phyloP scores from a whole-genome alignment of 176 grass and related monocot genomes.

The Musa acuminata region DNA sequence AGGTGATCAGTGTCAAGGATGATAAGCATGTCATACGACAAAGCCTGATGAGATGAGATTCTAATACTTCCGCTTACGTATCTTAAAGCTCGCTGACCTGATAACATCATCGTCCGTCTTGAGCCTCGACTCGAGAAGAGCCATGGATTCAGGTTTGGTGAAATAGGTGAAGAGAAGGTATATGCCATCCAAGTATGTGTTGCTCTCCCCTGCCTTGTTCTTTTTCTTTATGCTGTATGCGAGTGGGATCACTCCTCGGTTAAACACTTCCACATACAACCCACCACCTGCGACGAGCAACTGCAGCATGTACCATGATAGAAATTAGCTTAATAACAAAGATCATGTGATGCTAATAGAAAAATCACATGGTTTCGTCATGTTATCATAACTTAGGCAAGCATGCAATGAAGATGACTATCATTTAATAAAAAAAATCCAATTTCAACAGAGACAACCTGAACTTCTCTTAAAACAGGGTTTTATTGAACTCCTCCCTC shows the following conservation, averaged over 20 bases:
- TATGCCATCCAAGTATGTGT: slow-evolving; percentile 72
- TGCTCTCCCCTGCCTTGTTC: slow-evolving; percentile 59
- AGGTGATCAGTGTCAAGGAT: too few relatives aligned
- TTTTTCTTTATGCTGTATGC: slow-evolving; percentile 78
- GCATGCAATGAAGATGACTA: neutral
- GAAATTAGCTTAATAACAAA: neutral
- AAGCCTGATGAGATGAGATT: neutral
- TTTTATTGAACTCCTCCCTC: neutral
- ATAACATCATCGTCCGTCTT: slow-evolving; percentile 65
- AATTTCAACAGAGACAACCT: neutral
- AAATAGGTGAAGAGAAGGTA: slow-evolving; percentile 89
- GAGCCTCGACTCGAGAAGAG: slow-evolving; percentile 41
- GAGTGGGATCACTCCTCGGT: slow-evolving; percentile 68
- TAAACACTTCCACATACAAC: slow-evolving; percentile 89
- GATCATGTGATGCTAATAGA: neutral
- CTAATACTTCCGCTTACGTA: slow-evolving; percentile 45
- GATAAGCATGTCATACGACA: too few relatives aligned
- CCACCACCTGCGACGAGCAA: slow-evolving; percentile 73
- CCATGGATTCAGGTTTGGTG: slow-evolving; percentile 73
- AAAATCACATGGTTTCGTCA: neutral
- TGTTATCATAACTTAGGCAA: neutral
- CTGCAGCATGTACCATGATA: slow-evolving; percentile 18
- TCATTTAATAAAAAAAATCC: neutral
- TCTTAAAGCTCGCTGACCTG: slow-evolving; percentile 55
- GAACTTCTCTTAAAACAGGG: neutral